Evolutionary conservation across 2,329 filamentous ascomycete species (phyloP).

Genomic region (Aspergillus sp.): DNA sequence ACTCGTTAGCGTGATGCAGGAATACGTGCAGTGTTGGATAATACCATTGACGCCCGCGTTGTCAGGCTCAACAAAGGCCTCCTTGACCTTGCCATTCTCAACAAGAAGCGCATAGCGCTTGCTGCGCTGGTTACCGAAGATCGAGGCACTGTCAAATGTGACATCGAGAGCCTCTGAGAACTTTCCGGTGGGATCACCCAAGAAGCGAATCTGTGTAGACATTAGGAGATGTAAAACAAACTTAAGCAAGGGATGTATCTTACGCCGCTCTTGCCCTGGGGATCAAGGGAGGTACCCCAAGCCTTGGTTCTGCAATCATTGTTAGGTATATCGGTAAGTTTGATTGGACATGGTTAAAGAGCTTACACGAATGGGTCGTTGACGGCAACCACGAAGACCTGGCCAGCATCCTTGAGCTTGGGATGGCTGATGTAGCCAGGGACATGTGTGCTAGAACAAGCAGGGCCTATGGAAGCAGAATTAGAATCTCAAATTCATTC

Average conservation of each 20-base stretch:
- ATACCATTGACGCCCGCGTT: constrained; percentile 77
- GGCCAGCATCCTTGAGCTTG: constrained; percentile 73
- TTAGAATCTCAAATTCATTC: constrained; percentile 2
- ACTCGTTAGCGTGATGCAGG: neutral
- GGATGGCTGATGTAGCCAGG: constrained; percentile 83
- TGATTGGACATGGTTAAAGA: neutral
- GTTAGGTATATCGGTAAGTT: constrained; percentile 3
- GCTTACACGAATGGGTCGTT: constrained; percentile 93
- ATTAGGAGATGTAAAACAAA: neutral
- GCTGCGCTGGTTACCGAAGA: constrained; percentile 79
- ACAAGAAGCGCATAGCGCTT: constrained; percentile 86
- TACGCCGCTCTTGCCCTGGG: constrained; percentile 72
- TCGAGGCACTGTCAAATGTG: constrained; percentile 71
- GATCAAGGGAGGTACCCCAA: constrained; percentile 77
- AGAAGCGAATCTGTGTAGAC: constrained; percentile 72
- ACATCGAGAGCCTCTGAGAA: constrained; percentile 85
- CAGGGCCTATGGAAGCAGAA: constrained; percentile 47
- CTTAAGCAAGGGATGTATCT: constrained; percentile 35
- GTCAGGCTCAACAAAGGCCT: constrained; percentile 81
- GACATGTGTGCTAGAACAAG: constrained; percentile 70
- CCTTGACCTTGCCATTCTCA: constrained; percentile 81
- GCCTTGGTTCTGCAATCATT: constrained; percentile 72
- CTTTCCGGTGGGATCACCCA: constrained; percentile 74
- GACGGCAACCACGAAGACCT: constrained; percentile 86
- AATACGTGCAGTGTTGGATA: neutral